Base-by-base conservation (phyloP, 768 basidiomycete genomes). In the Boletus rubescentipes region DNA sequence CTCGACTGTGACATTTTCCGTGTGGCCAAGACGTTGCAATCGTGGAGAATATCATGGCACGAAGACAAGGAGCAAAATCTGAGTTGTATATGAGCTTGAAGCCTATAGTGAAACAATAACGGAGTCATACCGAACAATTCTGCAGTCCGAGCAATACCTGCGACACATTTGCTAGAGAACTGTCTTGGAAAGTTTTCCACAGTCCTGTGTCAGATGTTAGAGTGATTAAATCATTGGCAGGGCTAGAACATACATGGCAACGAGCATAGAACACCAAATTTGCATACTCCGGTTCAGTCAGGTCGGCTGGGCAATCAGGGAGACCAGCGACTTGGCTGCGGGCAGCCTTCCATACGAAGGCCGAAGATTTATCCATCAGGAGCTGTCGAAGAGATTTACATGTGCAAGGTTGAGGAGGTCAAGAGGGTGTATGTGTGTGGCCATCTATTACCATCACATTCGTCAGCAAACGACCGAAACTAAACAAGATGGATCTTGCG, bases 211-310 rank as follows among this genome's bases (percentile, higher is more conserved):
- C 16, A 18, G 3, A 31, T 32, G 2, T 45, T 10, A 45, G 18
- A 10, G 30, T 18, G 9, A 12, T 20, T n/a, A 26, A 5, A 10
- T 2, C 36, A 37, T 37, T 9, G 9, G n/a, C 16, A 15, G 15
- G 36, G n/a, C n/a, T 9, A 3, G n/a, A n/a, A 18, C 37, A 8
- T 26, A 6, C 26, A 6, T 26, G 26, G 26, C 26, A 26, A 26
- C 26, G 26, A 30, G 41, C 23, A 40, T 29, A 20, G 39, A 53
- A 47, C 12, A 35, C 9, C 5, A 53, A 38, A 29, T 46, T 34
- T 18, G 52, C 45, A 4, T 41, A 46, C 12, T 47, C 52, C 2
- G n/a, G 52, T 30, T 53, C 45, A 15, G 43, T 52, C 30, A 52
- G 37, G 43, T 52, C 43, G 29, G 15, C 10, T 26, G 51, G 51